Base-by-base conservation (phyloP, 2,329 filamentous ascomycete genomes). In the Plectosphaerella plurivora region DNA sequence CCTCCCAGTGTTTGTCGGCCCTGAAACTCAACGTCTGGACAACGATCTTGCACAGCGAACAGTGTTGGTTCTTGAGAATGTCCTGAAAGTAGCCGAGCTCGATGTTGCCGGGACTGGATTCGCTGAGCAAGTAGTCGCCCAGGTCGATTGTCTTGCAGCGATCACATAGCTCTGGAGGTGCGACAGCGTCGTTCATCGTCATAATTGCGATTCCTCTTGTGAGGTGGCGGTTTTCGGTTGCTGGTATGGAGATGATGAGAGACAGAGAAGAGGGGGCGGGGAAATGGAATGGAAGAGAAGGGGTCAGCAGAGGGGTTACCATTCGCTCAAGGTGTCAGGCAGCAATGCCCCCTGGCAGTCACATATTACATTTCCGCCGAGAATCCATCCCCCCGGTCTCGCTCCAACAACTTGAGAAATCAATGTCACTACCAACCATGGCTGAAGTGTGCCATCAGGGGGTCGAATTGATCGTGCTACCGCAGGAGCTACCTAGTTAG, bases 61-160 rank as follows among this genome's bases (percentile, higher is more conserved):
- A 37, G 35, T 37, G 35, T 37, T 28, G 14, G 24, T 46, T 46
- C 22, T 16, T 33, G 9, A 33, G 5, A 10, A 46, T 46, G n/a
- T 46, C 44, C 22, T 46, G 44, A 10, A 28, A 46, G 44, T 46
- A 46, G 22, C 44, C 44, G 20, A 46, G 44, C 44, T 46, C 44
- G 44, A 46, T 24, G 11, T 16, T 28, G 44, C 22, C 24, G 18
- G 44, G 22, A 11, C 15, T 24, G n/a, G 22, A 20, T 46, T 20
- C n/a, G 44, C 20, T 33, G 44, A 46, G 4, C 10, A 28, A 28
- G 44, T 46, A 33, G 6, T 16, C n/a, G 22, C 4, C 44, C 9
- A 46, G 14, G 44, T 46, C 44, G 8, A 46, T 46, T 20, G 44
- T 46, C 20, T 28, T 20, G 44, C 44, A 46, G 9, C 44, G 44